Base-by-base conservation (phyloP, 345 rosid species). In the Acer negundo region DNA sequence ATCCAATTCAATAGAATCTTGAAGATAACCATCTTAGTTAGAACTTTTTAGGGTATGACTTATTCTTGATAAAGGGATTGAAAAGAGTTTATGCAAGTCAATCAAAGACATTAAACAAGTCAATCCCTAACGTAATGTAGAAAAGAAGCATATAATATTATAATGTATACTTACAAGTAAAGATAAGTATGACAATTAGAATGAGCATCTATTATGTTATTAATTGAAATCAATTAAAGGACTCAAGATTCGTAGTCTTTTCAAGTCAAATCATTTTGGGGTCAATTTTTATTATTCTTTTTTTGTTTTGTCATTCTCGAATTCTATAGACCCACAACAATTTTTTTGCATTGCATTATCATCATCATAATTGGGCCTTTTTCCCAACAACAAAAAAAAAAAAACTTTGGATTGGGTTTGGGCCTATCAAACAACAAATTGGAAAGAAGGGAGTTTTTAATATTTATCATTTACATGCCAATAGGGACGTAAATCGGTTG, bases 141-240 rank as follows among this genome's bases (percentile, higher is more conserved):
- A 31, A 31, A 55, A 22, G 19, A 71, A n/a, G 49, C 38, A 56
- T 53, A 53, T 26, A 23, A 62, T 22, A 6, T 35, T 53, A 53
- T 26, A 23, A 62, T 22, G 12, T 35, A 35, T 16, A 53, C 61
- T 31, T 19, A 61, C 75, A 55, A 53, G 75, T 31, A 55, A 71
- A 71, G 64, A 71, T 26, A 28, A 53, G 75, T 9, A 71, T 31
- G 63, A 19, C 15, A 55, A 53, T 19, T n/a, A 56, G 75, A 71
- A 35, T 11, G 20, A 44, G 63, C 22, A 71, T 10, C 62, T 19
- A 2, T 16, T 1, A 3, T 49, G 1, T 24, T 10, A 3, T 46
- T 67, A 46, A 12, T 59, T 67, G 28, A 38, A 44, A 67, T 13
- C 70, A 19, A 63, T 28, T 63, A 24, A 26, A 17, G 24, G 62